Evolutionary conservation across 2,329 filamentous ascomycete genomes (phyloP).

Genomic region (Epichloe coenophiala): DNA sequence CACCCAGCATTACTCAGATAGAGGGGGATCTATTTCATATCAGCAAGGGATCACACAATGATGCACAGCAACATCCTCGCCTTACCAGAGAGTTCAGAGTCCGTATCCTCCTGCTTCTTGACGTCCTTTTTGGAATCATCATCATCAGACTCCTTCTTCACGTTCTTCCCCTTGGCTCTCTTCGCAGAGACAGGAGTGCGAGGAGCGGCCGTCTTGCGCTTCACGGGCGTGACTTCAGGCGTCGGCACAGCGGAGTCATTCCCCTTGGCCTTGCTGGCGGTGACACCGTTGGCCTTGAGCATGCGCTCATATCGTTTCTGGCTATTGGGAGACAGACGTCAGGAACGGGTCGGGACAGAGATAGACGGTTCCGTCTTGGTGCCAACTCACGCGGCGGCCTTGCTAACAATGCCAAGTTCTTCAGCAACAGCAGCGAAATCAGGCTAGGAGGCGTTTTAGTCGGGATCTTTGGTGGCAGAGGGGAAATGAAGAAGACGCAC

Average conservation of each 20-base stretch:
- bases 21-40: not conserved
- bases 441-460: slow-evolving; percentile 29
- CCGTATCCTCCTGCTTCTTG: slow-evolving; percentile 13
- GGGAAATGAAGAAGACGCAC: slow-evolving; percentile 23
- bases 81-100: slow-evolving; percentile 15
- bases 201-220: slow-evolving; percentile 18
- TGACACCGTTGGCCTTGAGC: slow-evolving; percentile 43
- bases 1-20: not conserved
- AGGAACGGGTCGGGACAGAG: too few relatives aligned
- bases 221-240: slow-evolving; percentile 11
- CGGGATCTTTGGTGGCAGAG: not conserved
- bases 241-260: slow-evolving; percentile 1
- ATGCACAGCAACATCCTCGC: not conserved
- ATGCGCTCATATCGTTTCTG: slow-evolving; percentile 57
- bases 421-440: slow-evolving; percentile 52
- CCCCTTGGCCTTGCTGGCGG: slow-evolving; percentile 7
- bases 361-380: not conserved
- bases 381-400: slow-evolving; percentile 54
- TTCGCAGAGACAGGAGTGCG: slow-evolving; percentile 13
- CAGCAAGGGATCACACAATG: not conserved
- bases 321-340: slow-evolving; percentile 21
- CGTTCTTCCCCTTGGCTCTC: slow-evolving; percentile 12
- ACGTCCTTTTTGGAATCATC: slow-evolving; percentile 10
- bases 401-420: slow-evolving; percentile 48
- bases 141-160: slow-evolving; percentile 14